Evolutionary conservation across 768 basidiomycete genomes (phyloP).

Genomic region (Sporobolomyces roseus): DNA sequence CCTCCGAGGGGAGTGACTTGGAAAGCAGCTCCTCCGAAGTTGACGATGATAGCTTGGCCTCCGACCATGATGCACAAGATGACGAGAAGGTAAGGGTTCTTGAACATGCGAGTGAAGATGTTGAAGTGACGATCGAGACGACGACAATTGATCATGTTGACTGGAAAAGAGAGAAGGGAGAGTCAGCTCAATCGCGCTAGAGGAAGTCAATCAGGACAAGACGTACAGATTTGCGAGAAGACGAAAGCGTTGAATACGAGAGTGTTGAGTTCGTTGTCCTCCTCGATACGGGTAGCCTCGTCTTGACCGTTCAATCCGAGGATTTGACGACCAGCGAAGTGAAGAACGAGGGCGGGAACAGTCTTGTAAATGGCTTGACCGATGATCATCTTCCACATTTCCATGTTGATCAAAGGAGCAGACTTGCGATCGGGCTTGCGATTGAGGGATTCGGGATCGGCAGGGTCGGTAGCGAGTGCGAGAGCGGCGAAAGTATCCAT

Average conservation of each 20-base stretch:
- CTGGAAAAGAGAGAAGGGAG: not conserved
- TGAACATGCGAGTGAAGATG: conserved; percentile 74
- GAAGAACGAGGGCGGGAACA: conserved; percentile 75
- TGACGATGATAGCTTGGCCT: conserved; percentile 81
- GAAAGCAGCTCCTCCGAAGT: conserved; percentile 87
- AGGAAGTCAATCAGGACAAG: too few relatives aligned
- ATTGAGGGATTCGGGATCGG: conserved; percentile 69
- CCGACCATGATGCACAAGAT: conserved; percentile 70
- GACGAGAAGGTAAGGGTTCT: conserved; percentile 75
- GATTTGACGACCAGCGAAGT: conserved; percentile 73
- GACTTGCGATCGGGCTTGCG: conserved; percentile 86
- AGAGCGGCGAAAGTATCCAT: conserved; percentile 73
- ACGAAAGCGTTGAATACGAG: conserved; percentile 98
- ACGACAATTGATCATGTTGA: conserved; percentile 74
- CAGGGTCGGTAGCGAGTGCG: conserved; percentile 94
- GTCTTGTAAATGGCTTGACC: conserved; percentile 86
- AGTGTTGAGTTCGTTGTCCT: conserved; percentile 53
- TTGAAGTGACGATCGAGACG: conserved; percentile 80
- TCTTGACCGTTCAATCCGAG: conserved; percentile 52
- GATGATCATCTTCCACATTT: conserved; percentile 93
- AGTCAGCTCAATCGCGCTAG: not conserved
- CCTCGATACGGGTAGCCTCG: conserved; percentile 40
- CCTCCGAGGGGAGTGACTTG: conserved; percentile 73
- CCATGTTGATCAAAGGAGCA: conserved; percentile 78
- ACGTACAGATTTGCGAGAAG: conserved; percentile 78